A percentile compares a stretch with the other conserved stretches of the same genome.
These are phyloP conservation scores for Jackrogersella minutella DNA, from an alignment of 495 filamentous ascomycete species.

Conservation along the genomic window DNA sequence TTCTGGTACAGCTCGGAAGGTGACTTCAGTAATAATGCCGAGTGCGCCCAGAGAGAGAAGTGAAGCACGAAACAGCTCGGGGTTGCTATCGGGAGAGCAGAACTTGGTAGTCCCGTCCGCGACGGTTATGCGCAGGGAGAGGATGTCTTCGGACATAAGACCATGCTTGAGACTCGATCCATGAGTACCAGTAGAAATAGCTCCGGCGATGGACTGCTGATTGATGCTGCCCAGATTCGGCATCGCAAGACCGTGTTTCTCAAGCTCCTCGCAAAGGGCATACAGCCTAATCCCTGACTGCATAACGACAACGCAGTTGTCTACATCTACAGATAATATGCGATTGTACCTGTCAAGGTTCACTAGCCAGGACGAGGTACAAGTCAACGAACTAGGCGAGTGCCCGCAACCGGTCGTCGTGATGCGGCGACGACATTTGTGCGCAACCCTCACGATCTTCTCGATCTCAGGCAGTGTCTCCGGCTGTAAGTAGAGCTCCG, in stretches of 20 bases:
- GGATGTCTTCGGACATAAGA: constrained; percentile 77
- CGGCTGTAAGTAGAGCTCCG: constrained; percentile 89
- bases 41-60: constrained; percentile 87
- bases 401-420: constrained; percentile 85
- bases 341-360: constrained; percentile 86
- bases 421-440: constrained; percentile 78
- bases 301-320: constrained; percentile 72
- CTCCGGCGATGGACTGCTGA: constrained; percentile 90
- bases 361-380: constrained; percentile 92
- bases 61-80: constrained; percentile 85
- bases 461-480: constrained; percentile 79
- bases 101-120: constrained; percentile 78
- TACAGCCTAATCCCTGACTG: constrained; percentile 85
- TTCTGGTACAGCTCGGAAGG: constrained; percentile 75
- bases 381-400: constrained; percentile 91
- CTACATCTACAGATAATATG: constrained; percentile 71
- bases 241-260: constrained; percentile 77
- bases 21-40: constrained; percentile 89
- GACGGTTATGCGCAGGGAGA: constrained; percentile 78
- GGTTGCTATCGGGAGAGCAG: constrained; percentile 75
- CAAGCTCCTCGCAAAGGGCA: constrained; percentile 72
- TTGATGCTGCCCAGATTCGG: constrained; percentile 94
- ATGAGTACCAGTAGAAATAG: constrained; percentile 91
- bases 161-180: constrained; percentile 87
- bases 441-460: constrained; percentile 82